Percentiles rank a stretch among this genome's conserved stretches.
These are phyloP conservation scores for Curvularia sp. DNA, from an alignment of 2,329 filamentous ascomycete species.

Conservation along the genomic window DNA sequence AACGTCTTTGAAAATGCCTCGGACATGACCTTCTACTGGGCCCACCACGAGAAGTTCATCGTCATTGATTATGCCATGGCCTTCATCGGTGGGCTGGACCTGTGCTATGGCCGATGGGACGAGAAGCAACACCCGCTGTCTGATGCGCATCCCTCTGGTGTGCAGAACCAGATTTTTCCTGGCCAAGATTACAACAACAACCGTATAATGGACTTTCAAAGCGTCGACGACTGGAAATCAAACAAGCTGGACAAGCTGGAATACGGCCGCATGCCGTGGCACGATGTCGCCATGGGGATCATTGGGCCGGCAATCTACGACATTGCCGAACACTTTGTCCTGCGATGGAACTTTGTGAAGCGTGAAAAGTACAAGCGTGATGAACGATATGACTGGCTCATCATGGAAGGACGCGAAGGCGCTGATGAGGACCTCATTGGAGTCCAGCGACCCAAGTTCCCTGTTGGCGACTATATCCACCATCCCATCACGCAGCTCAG, in stretches of 20 bases:
- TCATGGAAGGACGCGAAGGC: conserved; percentile 75
- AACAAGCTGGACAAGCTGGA: conserved; percentile 93
- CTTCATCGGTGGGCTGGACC: conserved; percentile 91
- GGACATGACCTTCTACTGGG: conserved; percentile 98
- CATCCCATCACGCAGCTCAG: conserved; percentile 77
- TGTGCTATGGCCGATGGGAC: conserved; percentile 97
- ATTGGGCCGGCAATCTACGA: conserved; percentile 89
- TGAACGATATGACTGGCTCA: conserved; percentile 81
- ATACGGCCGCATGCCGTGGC: conserved; percentile 96
- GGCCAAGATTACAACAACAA: conserved; percentile 99
- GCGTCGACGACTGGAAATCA: conserved; percentile 87
- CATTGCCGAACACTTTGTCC: conserved; percentile 92
- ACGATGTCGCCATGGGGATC: conserved; percentile 92
- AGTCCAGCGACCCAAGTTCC: conserved; percentile 87
- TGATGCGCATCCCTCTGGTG: conserved; percentile 84
- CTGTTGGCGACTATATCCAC: conserved; percentile 83
- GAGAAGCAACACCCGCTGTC: conserved; percentile 81
- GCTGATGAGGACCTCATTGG: conserved; percentile 84
- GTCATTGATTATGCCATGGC: conserved; percentile 90
- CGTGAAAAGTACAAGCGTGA: conserved; percentile 97
- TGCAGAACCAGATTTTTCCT: conserved; percentile 85
- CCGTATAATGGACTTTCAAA: conserved; percentile 92
- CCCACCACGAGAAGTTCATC: conserved; percentile 97
- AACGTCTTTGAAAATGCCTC: conserved; percentile 92
- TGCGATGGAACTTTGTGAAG: conserved; percentile 97